Base-by-base conservation (phyloP, 345 rosid species). In the Eucalyptus regnans region DNA sequence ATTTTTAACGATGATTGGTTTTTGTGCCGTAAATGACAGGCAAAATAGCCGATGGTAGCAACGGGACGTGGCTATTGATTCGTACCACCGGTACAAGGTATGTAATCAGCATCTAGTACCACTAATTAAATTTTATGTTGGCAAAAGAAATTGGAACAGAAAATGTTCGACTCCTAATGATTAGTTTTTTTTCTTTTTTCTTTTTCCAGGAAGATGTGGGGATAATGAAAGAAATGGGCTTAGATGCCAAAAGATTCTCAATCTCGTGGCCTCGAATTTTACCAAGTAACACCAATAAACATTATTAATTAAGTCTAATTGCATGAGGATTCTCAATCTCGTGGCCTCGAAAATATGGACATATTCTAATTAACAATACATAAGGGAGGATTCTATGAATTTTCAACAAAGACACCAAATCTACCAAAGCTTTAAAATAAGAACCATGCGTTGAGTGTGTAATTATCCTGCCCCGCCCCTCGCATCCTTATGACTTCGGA, bases 241-340 rank as follows among this genome's bases (percentile, higher is more conserved):
- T 92, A 31, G 96, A 95, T 90, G 95, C 93, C 33, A 93, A 91
- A 51, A 90, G 94, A 90, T 89, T 95, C 86, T 95, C 96, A 22
- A 94, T 95, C 60, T 88, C 96, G 15, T 94, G 96, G 96, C 88
- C 96, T 5, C 85, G 95, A 91, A 91, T 95, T 71, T 88, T 94
- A 66, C 96, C 96, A 1, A 89, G 96, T 94, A 90, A 90, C 90
- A 16, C 25, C 25, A 33, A 17, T 17, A 9, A 17, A 8, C 20
- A 18, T 37, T 9, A 68, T 37, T 17, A 10, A 18, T 31, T 31
- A 33, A 33, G 54, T 20, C 60, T 22, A 54, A 54, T 54, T 22
- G 29, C 3, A 56, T 9, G 62, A 56, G 62, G 44, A 71, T 41
- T 41, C 41, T 41, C 41, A 41, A 41, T 41, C 41, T 41, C 41